phyloP scores from a whole-genome alignment of 345 rosid genomes.

The Eucalyptus tenuipes region DNA sequence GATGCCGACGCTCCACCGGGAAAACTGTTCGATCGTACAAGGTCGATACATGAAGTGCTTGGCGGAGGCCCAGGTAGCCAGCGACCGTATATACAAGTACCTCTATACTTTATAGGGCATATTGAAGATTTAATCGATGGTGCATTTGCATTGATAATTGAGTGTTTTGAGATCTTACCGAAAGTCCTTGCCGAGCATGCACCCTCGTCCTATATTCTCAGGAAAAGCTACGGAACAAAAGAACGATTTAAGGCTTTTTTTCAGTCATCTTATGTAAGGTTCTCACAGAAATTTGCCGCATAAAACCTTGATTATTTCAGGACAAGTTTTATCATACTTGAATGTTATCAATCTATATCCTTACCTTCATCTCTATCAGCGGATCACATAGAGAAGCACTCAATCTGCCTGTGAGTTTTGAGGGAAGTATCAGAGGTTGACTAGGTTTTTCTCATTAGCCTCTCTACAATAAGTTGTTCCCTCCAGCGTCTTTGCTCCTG shows the following conservation, averaged over 20 bases:
- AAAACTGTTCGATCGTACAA: slow-evolving; percentile 36
- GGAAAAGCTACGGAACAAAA: neutral
- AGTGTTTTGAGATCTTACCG: neutral
- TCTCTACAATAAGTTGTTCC: neutral
- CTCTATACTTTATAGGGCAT: neutral
- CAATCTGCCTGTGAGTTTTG: neutral
- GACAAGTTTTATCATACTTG: neutral
- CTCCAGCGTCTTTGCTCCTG: neutral
- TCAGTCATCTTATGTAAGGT: neutral
- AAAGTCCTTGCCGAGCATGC: neutral
- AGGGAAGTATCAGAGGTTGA: neutral
- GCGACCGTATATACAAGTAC: neutral
- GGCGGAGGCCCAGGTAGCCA: slow-evolving; percentile 69
- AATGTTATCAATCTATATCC: neutral
- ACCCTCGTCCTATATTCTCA: neutral
- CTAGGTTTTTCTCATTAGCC: neutral
- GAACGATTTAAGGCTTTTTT: neutral
- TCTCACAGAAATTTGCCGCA: neutral
- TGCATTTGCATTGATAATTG: neutral
- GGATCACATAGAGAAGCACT: neutral
- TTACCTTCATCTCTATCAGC: neutral
- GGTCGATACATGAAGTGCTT: slow-evolving; percentile 36
- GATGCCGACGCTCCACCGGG: neutral
- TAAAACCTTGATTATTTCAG: neutral
- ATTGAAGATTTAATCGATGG: neutral